phyloP scores from a whole-genome alignment of 805 yeast species.

The Saccharomycopsis sp. region DNA sequence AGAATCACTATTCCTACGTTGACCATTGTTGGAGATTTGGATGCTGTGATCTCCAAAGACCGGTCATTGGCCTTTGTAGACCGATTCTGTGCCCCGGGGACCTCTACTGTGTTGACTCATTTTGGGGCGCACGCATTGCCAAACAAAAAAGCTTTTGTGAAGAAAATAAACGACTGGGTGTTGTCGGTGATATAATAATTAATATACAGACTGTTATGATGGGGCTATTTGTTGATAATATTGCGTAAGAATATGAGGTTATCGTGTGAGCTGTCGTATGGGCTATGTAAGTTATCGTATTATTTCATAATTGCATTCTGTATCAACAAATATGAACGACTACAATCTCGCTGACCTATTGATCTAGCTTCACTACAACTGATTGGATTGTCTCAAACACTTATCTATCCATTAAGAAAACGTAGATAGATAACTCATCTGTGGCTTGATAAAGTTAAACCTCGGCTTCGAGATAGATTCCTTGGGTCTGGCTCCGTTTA shows the following conservation, averaged over 20 bases:
- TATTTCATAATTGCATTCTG: too few species aligned
- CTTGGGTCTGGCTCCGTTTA: not conserved
- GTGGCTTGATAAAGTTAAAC: too few species aligned
- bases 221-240: not conserved
- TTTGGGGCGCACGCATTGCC: not conserved
- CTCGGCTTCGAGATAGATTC: too few species aligned
- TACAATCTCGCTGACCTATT: too few species aligned
- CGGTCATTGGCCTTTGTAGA: slow-evolving; percentile 1
- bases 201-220: not conserved
- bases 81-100: not conserved
- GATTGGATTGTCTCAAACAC: too few species aligned
- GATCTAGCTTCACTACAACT: too few species aligned
- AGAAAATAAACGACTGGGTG: not conserved
- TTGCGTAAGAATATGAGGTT: not conserved
- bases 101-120: not conserved
- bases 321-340: too few species aligned
- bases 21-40: slow-evolving; percentile 1
- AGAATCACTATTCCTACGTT: not conserved
- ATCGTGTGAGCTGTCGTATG: too few species aligned
- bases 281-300: too few species aligned
- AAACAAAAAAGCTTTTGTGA: not conserved
- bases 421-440: too few species aligned
- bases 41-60: slow-evolving; percentile 1
- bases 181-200: not conserved
- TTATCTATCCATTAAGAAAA: too few species aligned